Base-by-base conservation (phyloP, 1,284 basidiomycete genomes). In the Puccinia brachypodii region DNA sequence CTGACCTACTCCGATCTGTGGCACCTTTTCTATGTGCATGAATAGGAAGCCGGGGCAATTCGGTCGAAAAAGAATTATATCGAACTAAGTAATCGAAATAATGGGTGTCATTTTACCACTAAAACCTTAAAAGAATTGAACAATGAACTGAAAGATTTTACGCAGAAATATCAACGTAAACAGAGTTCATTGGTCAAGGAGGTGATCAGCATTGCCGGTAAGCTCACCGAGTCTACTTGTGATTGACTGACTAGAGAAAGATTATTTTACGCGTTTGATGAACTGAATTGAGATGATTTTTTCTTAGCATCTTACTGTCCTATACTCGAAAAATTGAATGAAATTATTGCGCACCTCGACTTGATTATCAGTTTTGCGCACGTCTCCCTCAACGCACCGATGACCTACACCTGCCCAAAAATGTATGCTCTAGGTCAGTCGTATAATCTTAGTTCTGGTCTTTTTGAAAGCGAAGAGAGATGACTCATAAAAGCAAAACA, bases 41-140 rank as follows among this genome's bases (percentile, higher is more conserved):
- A 13, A 31, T 82, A 95, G 94, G 96, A 98, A 84, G 92, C 93
- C 0, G 92, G 92, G 85, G 88, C 88, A n/a, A 89, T 97, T 69
- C 88, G 90, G 7, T 89, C 89, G 82, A 91, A 90, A 83, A 91
- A 91, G 83, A 90, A 89, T 73, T 99, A 94, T 86, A 92, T 91
- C 56, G 96, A 98, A 84, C 89, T 98, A 0, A 91, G 91, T 31
- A 95, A 94, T 3, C 90, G 91, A 84, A 98, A 98, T 86, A 91
- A 91, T 76, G 97, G 97, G 0, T 90, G 93, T 0, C 95, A 92
- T 87, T 99, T 99, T 87, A 94, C 93, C n/a, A 99, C 96, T 0
- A 89, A 89, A 77, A 89, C 87, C 7, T 88, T 99, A 76, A 93
- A 93, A 85, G 88, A 89, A 36, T 89, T 92, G 3, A 92, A 93